Evolutionary conservation across 2,329 filamentous ascomycete genomes (phyloP), one percentile per base, ranked within the genome.

Genomic region (Paracorniculantispora psalliotae): DNA sequence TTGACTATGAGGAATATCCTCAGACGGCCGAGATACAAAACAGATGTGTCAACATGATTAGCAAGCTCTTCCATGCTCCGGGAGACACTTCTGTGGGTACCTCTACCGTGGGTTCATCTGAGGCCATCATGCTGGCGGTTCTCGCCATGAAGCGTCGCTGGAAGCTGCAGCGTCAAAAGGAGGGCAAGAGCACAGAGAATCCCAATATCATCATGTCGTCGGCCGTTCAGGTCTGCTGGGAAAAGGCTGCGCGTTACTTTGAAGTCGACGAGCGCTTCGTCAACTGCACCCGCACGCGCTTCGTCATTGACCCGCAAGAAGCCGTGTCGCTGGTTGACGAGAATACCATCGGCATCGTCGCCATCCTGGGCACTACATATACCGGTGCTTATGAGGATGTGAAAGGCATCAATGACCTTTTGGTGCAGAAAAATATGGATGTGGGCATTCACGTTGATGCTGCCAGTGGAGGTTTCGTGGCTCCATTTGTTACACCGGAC

Each of bases 141-240:
- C 79, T 97, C 37, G 92, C 92, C 66, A 96, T 97, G 92, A 97
- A 97, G 84, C 91, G 88, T 77, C 85, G 88, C 68, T 97, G 93
- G 93, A 87, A 90, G 78, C 92, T 94, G 73, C 87, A 86, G 76
- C 87, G 91, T 66, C 84, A 88, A 71, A 91, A 89, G 4, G 90
- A 85, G 66, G 92, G 92, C 62, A 94, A 96, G 78, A 83, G 91
- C 57, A 83, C 73, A 61, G 90, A 92, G 63, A 82, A 83, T 46
- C 93, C 93, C 58, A 97, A 97, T 76, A 88, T 97, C 62, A 79
- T 97, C 79, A 97, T 97, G 93, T 94, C 90, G 67, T 91, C 90
- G 26, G 92, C 93, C 35, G 93, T 97, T 2, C 93, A 97, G 76
- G 93, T 97, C 44, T 96, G 92, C 81, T 97, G 92, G 92, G 92